phyloP scores from a whole-genome alignment of 2,329 filamentous ascomycete genomes.

The Penicillium sp. region DNA sequence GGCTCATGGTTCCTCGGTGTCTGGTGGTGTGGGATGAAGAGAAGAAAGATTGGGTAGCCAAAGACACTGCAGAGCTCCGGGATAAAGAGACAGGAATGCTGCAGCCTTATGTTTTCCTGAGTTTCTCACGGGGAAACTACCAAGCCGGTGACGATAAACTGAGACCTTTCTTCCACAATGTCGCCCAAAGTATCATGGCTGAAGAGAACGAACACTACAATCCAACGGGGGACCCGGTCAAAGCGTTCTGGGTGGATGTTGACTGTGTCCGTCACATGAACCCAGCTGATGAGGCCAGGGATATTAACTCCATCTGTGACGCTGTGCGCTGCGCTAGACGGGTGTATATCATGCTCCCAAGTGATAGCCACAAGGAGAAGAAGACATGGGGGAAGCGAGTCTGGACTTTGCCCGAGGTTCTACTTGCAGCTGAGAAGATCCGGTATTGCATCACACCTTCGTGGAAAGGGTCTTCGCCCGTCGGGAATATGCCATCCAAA shows the following conservation, averaged over 20 bases:
- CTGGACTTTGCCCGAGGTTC: constrained; percentile 14
- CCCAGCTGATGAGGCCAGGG: constrained; percentile 1
- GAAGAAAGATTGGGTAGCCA: constrained; percentile 5
- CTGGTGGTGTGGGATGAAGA: constrained; percentile 11
- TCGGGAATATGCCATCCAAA: background rate
- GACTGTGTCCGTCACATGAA: constrained; percentile 10
- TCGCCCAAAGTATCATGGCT: constrained; percentile 5
- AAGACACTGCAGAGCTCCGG: constrained; percentile 10
- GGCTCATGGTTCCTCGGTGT: constrained; percentile 10
- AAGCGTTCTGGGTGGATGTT: constrained; percentile 17
- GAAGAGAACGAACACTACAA: constrained; percentile 6
- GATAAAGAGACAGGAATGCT: constrained; percentile 13
- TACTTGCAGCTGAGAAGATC: constrained; percentile 12
- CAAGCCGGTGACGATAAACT: background rate
- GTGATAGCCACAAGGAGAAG: constrained; percentile 1
- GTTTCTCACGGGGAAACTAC: constrained; percentile 15
- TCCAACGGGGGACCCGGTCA: background rate
- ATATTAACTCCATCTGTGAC: constrained; percentile 19
- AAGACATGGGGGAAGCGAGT: constrained; percentile 11
- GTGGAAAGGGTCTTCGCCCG: background rate
- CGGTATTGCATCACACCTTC: constrained; percentile 1
- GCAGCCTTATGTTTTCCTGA: constrained; percentile 16
- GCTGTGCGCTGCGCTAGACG: constrained; percentile 15
- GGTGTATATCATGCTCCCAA: constrained; percentile 15
- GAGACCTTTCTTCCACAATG: constrained; percentile 1